Evolutionary conservation across 2,329 filamentous ascomycete species (phyloP).

Genomic region (Epichloe hybrida): DNA sequence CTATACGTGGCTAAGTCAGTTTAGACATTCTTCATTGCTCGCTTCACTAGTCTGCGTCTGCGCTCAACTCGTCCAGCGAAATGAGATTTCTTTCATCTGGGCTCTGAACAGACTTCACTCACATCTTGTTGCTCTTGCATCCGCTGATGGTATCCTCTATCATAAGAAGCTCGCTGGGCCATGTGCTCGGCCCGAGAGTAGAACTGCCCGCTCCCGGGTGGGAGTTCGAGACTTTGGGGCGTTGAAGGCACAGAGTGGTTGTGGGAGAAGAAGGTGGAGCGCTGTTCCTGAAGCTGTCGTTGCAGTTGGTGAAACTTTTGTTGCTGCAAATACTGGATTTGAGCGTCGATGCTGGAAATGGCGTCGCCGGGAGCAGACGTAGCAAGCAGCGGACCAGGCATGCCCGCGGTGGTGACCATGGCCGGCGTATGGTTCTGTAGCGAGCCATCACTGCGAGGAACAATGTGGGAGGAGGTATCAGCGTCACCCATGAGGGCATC

Average conservation of each 20-base stretch:
- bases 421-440: conserved; percentile 32
- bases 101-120: conserved; percentile 15
- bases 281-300: conserved; percentile 44
- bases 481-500: conserved; percentile 24
- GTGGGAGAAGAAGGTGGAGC: conserved; percentile 39
- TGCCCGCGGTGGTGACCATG: conserved; percentile 32
- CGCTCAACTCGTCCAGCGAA: too few species aligned
- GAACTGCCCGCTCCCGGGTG: conserved; percentile 41
- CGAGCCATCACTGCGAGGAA: conserved; percentile 20
- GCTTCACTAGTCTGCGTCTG: background rate
- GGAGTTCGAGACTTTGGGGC: conserved; percentile 68
- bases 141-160: conserved; percentile 48
- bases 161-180: conserved; percentile 47
- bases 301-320: conserved; percentile 49
- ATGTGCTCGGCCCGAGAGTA: conserved; percentile 44
- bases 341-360: conserved; percentile 48
- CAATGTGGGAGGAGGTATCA: conserved; percentile 16
- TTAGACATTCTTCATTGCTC: background rate
- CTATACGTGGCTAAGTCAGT: conserved; percentile 20
- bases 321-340: conserved; percentile 52
- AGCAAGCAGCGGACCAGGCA: conserved; percentile 32
- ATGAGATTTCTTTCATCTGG: background rate
- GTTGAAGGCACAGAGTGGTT: conserved; percentile 60
- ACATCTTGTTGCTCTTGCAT: conserved; percentile 58
- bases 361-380: conserved; percentile 31